Evolutionary conservation across 768 basidiomycete species (phyloP).

Genomic region (Russula brevipes): DNA sequence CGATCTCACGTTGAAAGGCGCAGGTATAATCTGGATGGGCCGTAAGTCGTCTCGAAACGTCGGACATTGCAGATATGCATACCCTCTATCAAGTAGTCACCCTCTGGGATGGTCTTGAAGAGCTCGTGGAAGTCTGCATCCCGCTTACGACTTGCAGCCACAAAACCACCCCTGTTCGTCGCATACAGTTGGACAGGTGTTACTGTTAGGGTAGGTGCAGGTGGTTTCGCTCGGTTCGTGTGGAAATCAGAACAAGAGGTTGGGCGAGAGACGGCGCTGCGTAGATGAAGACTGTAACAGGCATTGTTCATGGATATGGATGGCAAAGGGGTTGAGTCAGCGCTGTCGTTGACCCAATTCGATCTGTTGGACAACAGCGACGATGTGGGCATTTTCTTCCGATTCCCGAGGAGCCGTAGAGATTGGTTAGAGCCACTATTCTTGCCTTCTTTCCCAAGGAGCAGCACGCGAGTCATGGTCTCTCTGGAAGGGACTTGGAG

Average conservation of each 20-base stretch:
- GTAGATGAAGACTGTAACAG: slow-evolving; percentile 13
- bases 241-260: slow-evolving; percentile 12
- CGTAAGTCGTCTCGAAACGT: slow-evolving; percentile 3
- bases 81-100: slow-evolving; percentile 98
- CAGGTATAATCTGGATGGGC: slow-evolving; percentile 83
- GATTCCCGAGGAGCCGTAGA: slow-evolving; percentile 9
- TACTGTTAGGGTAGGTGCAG: slow-evolving; percentile 35
- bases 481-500: slow-evolving; percentile 22
- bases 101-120: slow-evolving; percentile 84
- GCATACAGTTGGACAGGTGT: too few relatives aligned
- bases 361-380: slow-evolving; percentile 6
- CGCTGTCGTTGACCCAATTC: neutral
- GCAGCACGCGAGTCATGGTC: slow-evolving; percentile 15
- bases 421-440: slow-evolving; percentile 16
- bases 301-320: slow-evolving; percentile 22
- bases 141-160: slow-evolving; percentile 90
- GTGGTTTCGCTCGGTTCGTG: neutral
- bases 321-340: slow-evolving; percentile 6
- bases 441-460: neutral
- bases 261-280: slow-evolving; percentile 20
- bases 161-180: slow-evolving; percentile 55
- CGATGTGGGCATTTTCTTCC: slow-evolving; percentile 18
- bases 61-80: slow-evolving; percentile 28
- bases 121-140: slow-evolving; percentile 95
- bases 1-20: slow-evolving; percentile 91